phyloP scores from a whole-genome alignment of 352 stramenopile genomes.

The Thalassiosira mediterranea region DNA sequence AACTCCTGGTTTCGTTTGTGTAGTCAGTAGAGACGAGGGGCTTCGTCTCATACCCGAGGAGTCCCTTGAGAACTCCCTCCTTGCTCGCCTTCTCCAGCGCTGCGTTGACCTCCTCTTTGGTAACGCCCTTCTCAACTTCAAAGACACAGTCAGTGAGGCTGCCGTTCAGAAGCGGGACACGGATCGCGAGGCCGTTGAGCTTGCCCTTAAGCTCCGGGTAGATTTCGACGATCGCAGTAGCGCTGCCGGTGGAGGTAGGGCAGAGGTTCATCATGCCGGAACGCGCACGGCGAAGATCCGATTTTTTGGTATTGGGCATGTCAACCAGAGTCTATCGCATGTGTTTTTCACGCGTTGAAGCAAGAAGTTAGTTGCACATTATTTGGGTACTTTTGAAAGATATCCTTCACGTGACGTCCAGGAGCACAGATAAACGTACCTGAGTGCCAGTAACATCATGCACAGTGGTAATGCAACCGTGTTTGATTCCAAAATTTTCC shows the following conservation, averaged over 20 bases:
- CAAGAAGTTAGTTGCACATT: no score
- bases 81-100: conserved; percentile 78
- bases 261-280: conserved; percentile 86
- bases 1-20: conserved; percentile 80
- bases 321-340: conserved; percentile 70
- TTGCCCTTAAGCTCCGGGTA: conserved; percentile 87
- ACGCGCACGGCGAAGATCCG: conserved; percentile 82
- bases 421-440: no score
- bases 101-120: conserved; percentile 80
- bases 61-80: conserved; percentile 78
- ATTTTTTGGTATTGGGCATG: conserved; percentile 85
- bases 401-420: no score
- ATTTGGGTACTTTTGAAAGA: no score
- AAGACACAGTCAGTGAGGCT: conserved; percentile 86
- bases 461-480: conserved; percentile 87
- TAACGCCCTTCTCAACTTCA: conserved; percentile 79
- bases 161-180: conserved; percentile 84
- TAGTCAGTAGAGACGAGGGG: conserved; percentile 84
- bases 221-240: conserved; percentile 86
- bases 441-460: conserved; percentile 88
- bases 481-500: conserved; percentile 86
- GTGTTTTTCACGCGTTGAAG: no score
- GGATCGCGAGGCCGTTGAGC: conserved; percentile 84
- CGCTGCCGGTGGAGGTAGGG: conserved; percentile 83
- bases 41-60: conserved; percentile 83